Conservation (phyloP, 2,329 filamentous ascomycete species). For the Fusarium hainanense region DNA sequence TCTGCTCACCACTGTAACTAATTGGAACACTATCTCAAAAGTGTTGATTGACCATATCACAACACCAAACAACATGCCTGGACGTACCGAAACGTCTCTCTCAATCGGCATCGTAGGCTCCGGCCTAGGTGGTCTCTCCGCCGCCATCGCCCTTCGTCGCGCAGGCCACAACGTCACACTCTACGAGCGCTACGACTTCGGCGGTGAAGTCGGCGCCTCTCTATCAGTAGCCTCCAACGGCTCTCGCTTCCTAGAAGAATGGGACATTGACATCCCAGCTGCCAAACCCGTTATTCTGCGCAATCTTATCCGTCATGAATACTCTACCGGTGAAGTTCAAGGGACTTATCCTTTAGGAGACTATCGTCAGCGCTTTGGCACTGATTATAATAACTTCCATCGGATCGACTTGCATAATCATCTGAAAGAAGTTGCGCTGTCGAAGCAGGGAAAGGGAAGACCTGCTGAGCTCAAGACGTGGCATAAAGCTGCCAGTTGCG, state of each 20-base stretch:
- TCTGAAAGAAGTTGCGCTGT: slow-evolving; percentile 8
- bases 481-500: slow-evolving; percentile 5
- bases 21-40: neutral
- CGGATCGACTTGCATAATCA: slow-evolving; percentile 18
- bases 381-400: slow-evolving; percentile 24
- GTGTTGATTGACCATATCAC: neutral
- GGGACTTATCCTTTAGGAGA: slow-evolving; percentile 20
- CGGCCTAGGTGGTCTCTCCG: slow-evolving; percentile 65
- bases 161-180: slow-evolving; percentile 60
- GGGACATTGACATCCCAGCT: slow-evolving; percentile 55
- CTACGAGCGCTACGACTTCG: slow-evolving; percentile 70
- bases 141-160: slow-evolving; percentile 64
- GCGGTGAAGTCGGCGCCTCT: slow-evolving; percentile 71
- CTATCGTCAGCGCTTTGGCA: slow-evolving; percentile 14
- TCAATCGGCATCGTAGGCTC: slow-evolving; percentile 49
- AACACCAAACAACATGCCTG: slow-evolving; percentile 3
- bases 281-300: slow-evolving; percentile 11
- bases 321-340: slow-evolving; percentile 4
- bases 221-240: slow-evolving; percentile 72
- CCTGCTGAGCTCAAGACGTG: slow-evolving; percentile 8
- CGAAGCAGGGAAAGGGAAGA: neutral
- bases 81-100: slow-evolving; percentile 14
- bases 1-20: neutral
- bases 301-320: slow-evolving; percentile 24
- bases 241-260: slow-evolving; percentile 71